A percentile compares a stretch with the other conserved stretches of the same genome.
These are phyloP conservation scores for Setaria italica DNA, from an alignment of 202 grass and related monocot species.

Conservation along the genomic window DNA sequence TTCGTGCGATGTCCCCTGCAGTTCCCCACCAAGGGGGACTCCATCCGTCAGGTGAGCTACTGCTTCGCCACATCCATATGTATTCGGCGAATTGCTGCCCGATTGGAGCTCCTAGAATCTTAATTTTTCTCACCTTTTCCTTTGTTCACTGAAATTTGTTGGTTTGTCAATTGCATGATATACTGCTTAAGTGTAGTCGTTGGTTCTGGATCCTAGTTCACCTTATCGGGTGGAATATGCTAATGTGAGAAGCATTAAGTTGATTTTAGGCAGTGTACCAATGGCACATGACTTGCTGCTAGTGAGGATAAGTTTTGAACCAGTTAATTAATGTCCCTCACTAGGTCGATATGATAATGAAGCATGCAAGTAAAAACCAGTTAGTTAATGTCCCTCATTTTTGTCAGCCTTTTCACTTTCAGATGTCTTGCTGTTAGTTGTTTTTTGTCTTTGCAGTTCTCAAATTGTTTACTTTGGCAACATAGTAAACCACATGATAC, in stretches of 20 bases:
- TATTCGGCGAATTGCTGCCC: too few relatives aligned
- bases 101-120: too few relatives aligned
- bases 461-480: background rate
- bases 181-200: background rate
- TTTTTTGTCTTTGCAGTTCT: background rate
- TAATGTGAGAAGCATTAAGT: background rate
- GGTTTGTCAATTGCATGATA: too few relatives aligned
- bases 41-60: conserved; percentile 61
- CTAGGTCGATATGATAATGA: background rate
- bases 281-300: background rate
- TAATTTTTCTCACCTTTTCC: too few relatives aligned
- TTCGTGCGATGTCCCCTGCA: conserved; percentile 63
- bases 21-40: conserved; percentile 58
- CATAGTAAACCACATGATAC: background rate
- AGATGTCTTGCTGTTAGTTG: conserved; percentile 11
- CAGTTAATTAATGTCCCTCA: background rate
- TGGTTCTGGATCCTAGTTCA: background rate
- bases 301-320: background rate
- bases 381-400: background rate
- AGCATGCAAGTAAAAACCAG: background rate
- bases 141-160: too few relatives aligned
- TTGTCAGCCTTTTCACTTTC: background rate
- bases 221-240: background rate
- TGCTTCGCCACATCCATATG: background rate
- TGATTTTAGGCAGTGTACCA: background rate